Base-by-base conservation (phyloP, 345 rosid genomes). In the Brassica incana region DNA sequence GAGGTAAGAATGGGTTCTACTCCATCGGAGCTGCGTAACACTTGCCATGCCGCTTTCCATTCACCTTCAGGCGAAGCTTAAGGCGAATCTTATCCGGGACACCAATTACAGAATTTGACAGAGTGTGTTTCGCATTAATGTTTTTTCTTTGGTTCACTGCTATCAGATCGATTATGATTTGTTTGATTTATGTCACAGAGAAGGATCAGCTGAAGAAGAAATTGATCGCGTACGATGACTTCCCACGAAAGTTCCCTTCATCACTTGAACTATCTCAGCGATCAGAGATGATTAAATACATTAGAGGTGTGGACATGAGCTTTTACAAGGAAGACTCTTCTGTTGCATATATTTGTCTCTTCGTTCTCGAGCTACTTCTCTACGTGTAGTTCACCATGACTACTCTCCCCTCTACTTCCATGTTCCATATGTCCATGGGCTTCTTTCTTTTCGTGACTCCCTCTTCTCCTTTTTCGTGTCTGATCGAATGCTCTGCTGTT, bases 371-470 rank as follows among this genome's bases (percentile, higher is more conserved):
- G 25, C 72, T 92, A 58, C 77, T 18, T 80, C 86, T 77, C 82
- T 85, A 10, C 68, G 78, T 74, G 83, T 90, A 12, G 87, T 92
- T 56, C 83, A 88, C 71, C 83, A 88, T 23, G 91, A 91, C 30
- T 87, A 76, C 33, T 82, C 84, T 68, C 38, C 81, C 15, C 78
- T 87, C 84, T 83, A 71, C 16, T 88, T 84, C 12, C 81, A 78
- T 71, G 88, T 92, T 23, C 96, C 97, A 65, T 92, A 95, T 68
- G 84, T 89, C 10, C 88, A 97, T 16, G 94, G 91, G 35, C 92
- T 91, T 84, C 98, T 92, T 54, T 94, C 97, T 72, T 90, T 92
- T 82, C 86, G 97, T 23, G 97, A 95, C 92, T 97, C 90, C n/a
- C 54, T 48, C 15, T 48, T 48, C 54, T 48, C 54, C 15, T 48